phyloP scores from a whole-genome alignment of 306 rosid species.

The Sicyos baderoa region DNA sequence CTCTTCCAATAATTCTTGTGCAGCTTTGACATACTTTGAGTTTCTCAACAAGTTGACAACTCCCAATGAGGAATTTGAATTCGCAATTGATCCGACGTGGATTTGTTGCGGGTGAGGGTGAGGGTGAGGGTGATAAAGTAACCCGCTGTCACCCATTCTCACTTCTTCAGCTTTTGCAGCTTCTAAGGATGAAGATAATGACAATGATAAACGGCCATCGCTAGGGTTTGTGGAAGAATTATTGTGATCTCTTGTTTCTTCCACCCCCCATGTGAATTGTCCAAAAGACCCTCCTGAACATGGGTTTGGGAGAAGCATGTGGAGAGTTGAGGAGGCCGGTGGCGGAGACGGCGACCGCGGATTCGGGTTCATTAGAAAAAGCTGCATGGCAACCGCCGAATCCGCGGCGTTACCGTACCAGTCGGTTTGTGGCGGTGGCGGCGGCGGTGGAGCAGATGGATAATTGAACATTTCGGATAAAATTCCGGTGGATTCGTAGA shows the following conservation, averaged over 20 bases:
- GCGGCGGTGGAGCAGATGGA: conserved; percentile 28
- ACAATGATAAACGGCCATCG: conserved; percentile 16
- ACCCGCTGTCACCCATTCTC: conserved; percentile 15
- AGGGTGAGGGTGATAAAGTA: conserved; percentile 1
- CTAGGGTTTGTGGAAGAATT: conserved; percentile 4
- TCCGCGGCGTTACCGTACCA: conserved; percentile 83
- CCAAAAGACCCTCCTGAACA: conserved; percentile 16
- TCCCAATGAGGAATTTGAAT: conserved; percentile 11
- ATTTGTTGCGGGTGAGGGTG: conserved; percentile 3
- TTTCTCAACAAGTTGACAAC: conserved; percentile 21
- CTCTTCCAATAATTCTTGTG: conserved; percentile 23
- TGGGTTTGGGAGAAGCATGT: conserved; percentile 20
- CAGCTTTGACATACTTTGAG: conserved; percentile 19
- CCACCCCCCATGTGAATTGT: conserved; percentile 22
- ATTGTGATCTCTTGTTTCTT: not conserved
- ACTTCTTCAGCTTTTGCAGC: conserved; percentile 21
- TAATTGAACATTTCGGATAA: conserved; percentile 88
- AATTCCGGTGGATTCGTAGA: conserved; percentile 71
- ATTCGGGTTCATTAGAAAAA: conserved; percentile 78
- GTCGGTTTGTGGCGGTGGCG: conserved; percentile 22
- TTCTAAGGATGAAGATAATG: conserved; percentile 18
- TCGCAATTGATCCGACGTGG: conserved; percentile 8
- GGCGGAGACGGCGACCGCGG: conserved; percentile 64
- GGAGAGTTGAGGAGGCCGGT: conserved; percentile 36
- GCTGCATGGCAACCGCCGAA: conserved; percentile 98